Evolutionary conservation across 2,329 filamentous ascomycete species (phyloP).

Genomic region (Fusarium miscanthi): DNA sequence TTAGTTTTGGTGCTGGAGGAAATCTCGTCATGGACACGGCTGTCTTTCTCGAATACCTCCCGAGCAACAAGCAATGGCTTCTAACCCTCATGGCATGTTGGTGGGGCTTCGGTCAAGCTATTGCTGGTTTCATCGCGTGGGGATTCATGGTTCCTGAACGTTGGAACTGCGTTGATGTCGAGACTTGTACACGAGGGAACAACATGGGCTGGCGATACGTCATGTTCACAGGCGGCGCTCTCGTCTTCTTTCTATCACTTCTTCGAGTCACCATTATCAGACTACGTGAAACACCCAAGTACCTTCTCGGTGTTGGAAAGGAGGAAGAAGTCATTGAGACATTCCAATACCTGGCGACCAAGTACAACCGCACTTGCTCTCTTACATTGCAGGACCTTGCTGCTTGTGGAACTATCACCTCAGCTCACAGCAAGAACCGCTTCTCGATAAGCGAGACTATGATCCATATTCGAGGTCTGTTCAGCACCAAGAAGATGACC

Average conservation of each 20-base stretch:
- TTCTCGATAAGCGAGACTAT: constrained; percentile 48
- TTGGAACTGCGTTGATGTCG: not conserved
- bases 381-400: not conserved
- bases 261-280: constrained; percentile 13
- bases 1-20: constrained; percentile 7
- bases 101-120: constrained; percentile 20
- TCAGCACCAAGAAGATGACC: constrained; percentile 11
- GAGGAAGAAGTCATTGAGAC: constrained; percentile 11
- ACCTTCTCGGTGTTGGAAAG: not conserved
- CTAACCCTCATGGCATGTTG: constrained; percentile 15
- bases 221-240: constrained; percentile 26
- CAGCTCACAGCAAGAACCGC: constrained; percentile 50
- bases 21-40: constrained; percentile 26
- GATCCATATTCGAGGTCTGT: constrained; percentile 8
- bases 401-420: constrained; percentile 12
- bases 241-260: constrained; percentile 12
- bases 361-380: constrained; percentile 10
- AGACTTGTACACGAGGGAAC: not conserved
- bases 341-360: constrained; percentile 4
- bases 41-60: constrained; percentile 22
- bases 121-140: constrained; percentile 21
- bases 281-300: constrained; percentile 16
- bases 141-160: not conserved
- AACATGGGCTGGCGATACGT: constrained; percentile 22
- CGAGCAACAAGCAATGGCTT: constrained; percentile 12